Base-by-base conservation (phyloP, 257 asterid genomes). In the Sherardia arvensis region DNA sequence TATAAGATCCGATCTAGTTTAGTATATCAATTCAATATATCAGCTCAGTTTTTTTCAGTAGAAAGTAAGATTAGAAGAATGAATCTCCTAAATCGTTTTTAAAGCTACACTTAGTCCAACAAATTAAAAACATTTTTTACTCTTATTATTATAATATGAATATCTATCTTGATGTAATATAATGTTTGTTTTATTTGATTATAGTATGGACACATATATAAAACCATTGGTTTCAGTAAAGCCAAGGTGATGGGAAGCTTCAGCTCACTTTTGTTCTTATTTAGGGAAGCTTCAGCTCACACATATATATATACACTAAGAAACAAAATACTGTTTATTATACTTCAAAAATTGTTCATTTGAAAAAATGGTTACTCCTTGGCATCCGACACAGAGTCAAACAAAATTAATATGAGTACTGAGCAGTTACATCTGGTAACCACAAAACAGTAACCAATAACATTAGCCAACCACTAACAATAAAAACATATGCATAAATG, bases 401-500 rank as follows among this genome's bases (percentile, higher is more conserved):
- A 30, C 8, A 28, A 23, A 58, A 30, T 58, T n/a, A 58, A 58
- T 58, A 57, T 27, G 62, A 15, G 22, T n/a, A n/a, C n/a, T 17
- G 38, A 57, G n/a, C 32, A 49, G 26, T 49, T 49, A 49, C 56
- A 49, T 20, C 11, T 29, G 61, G 61, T 56, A 56, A 26, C 61
- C 17, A 28, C 17, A 29, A 28, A 29, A 29, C 25, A 18, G 34
- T 29, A 58, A 58, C 17, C 20, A 58, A 28, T 58, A 43, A 43
- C 14, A 43, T 29, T 58, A 2, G 23, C 4, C 27, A 51, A 18
- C 10, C 23, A 4, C 67, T 49, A 63, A 3, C 4, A 22, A 21
- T 1, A 4, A 48, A 57, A 57, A 56, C 81, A 26, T 23, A 56
- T 38, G 51, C 9, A 1, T 56, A 27, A 32, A 28, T 56, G 61